Evolutionary conservation across 2,329 filamentous ascomycete genomes (phyloP), one percentile per base, ranked within the genome.

Genomic region (Microdochium bolleyi): DNA sequence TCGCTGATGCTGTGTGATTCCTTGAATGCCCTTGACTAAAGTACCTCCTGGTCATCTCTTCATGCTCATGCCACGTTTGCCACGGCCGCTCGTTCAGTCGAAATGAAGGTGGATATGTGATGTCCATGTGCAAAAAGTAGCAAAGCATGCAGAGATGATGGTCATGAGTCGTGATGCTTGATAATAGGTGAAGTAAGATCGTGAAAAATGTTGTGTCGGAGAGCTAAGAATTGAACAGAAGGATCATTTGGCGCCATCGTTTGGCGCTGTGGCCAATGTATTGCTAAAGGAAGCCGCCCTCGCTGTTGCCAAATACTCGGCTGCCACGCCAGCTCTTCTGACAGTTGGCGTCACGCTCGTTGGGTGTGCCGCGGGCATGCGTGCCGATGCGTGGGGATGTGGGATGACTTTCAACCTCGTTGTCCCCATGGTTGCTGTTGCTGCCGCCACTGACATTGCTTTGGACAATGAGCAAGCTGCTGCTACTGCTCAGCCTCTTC

Each of bases 401-500:
- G 59, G 71, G 61, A 57, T 66, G 60, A 54, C 72, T 70, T 55
- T 59, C 30, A 50, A 54, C 51, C 21, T 78, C 73, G 54, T 68
- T 59, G 55, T 79, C 76, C 60, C 67, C 72, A 63, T 75, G 77
- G 52, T 70, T 68, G 51, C 73, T 67, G 62, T 73, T 77, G 67
- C 76, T 79, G 56, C 67, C 67, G 54, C 67, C 67, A 55, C 73
- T 75, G 54, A 72, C 70, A 62, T 82, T 82, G 55, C 78, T 78
- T 68, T 83, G 79, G 52, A 82, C 73, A 48, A 84, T 70, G 51
- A 85, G 70, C 61, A 83, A 67, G 64, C 77, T 83, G 62, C 78
- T 83, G 51, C 79, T 83, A 63, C 77, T 83, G 59, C 79, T 84
- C 52, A 85, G 64, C 56, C 79, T 72, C 63, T 79, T 81, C 49